phyloP scores from a whole-genome alignment of 179 eudicot genomes.

The Nepenthes alata region DNA sequence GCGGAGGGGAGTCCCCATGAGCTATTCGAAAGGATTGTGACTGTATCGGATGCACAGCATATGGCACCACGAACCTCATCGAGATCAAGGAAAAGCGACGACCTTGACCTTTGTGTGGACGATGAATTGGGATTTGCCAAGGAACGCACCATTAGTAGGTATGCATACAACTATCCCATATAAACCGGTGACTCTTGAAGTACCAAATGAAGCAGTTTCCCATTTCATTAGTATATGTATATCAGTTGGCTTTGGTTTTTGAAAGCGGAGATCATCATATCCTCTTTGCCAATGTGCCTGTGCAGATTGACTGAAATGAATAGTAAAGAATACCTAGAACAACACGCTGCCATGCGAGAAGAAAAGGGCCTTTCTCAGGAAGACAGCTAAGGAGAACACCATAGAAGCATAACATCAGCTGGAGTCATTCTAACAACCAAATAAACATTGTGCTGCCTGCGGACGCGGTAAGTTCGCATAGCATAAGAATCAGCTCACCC shows the following conservation, averaged over 20 bases:
- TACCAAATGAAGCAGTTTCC: not conserved
- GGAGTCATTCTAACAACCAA: no score
- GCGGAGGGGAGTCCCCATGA: slow-evolving; percentile 77
- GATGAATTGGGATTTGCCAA: slow-evolving; percentile 89
- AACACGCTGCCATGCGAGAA: slow-evolving; percentile 45
- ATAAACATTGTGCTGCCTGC: no score
- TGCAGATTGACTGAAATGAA: slow-evolving; percentile 91
- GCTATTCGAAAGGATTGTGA: slow-evolving; percentile 63
- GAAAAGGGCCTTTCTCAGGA: slow-evolving; percentile 8
- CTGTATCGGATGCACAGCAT: slow-evolving; percentile 66
- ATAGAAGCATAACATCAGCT: no score
- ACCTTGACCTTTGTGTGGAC: slow-evolving; percentile 75
- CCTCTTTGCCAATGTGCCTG: not conserved
- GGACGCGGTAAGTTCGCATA: no score
- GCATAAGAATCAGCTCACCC: no score
- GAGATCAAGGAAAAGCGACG: slow-evolving; percentile 65
- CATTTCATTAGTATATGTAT: no score
- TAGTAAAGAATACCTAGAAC: slow-evolving; percentile 82
- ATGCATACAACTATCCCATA: not conserved
- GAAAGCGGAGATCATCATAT: not conserved
- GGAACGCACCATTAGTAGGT: slow-evolving; percentile 95
- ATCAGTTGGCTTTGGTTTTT: not conserved
- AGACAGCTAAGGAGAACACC: no score
- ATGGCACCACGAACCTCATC: slow-evolving; percentile 75
- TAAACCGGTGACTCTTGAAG: no score